Conservation (phyloP, 352 stramenopile species). For the Bremia lactucae region DNA sequence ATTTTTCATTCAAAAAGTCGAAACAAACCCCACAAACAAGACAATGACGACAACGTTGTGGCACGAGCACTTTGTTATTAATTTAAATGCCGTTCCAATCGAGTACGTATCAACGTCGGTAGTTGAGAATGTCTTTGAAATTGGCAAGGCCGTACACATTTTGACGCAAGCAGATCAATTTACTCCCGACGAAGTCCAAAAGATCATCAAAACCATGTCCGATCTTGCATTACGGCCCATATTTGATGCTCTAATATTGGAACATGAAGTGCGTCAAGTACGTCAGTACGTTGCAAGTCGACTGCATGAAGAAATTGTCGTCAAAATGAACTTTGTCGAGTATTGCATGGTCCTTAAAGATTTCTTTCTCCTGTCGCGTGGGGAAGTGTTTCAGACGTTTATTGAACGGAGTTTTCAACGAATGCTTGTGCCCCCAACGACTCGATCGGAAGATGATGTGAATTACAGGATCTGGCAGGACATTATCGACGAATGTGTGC, state of each 20-base stretch:
- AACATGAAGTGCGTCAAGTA: slow-evolving; percentile 49
- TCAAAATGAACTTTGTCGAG: slow-evolving; percentile 50
- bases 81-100: slow-evolving; percentile 45
- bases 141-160: slow-evolving; percentile 55
- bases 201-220: slow-evolving; percentile 29
- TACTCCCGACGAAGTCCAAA: slow-evolving; percentile 34
- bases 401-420: slow-evolving; percentile 48
- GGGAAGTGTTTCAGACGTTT: slow-evolving; percentile 66
- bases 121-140: slow-evolving; percentile 55
- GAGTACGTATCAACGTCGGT: slow-evolving; percentile 51
- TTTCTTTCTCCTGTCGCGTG: slow-evolving; percentile 56
- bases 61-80: slow-evolving; percentile 39
- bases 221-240: slow-evolving; percentile 20
- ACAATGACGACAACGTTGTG: slow-evolving; percentile 12
- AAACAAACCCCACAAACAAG: too few species aligned
- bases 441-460: slow-evolving; percentile 50
- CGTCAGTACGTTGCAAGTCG: slow-evolving; percentile 36
- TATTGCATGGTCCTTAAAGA: slow-evolving; percentile 47
- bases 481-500: slow-evolving; percentile 37
- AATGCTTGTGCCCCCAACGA: slow-evolving; percentile 39
- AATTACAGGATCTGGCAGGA: slow-evolving; percentile 52
- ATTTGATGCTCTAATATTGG: slow-evolving; percentile 42
- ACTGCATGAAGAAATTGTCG: slow-evolving; percentile 56
- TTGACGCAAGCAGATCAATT: slow-evolving; percentile 39
- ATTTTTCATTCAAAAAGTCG: slow-evolving; percentile 57